Conservation (phyloP, 176 grass and related monocot genomes). For the Melocanna baccifera region DNA sequence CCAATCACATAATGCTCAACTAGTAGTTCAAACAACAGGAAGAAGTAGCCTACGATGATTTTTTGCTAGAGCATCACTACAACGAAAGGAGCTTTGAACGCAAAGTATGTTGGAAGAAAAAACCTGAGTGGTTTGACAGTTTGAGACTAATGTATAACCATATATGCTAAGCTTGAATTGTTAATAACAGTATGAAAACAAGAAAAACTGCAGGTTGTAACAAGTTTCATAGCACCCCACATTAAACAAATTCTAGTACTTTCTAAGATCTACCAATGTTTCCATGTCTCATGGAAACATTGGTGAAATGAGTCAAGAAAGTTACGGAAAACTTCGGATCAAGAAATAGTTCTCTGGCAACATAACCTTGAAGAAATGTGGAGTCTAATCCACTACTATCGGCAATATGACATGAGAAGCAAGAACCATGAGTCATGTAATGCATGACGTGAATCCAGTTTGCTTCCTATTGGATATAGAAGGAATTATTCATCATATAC, state of each 20-base stretch:
- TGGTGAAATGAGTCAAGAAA: neutral
- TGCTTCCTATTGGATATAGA: neutral
- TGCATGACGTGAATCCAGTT: neutral
- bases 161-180: neutral
- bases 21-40: neutral
- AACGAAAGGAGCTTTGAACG: neutral
- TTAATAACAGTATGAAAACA: conserved; percentile 3
- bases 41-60: neutral
- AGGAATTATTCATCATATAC: too few relatives aligned
- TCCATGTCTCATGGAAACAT: neutral
- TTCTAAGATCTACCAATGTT: neutral
- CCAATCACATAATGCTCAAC: neutral
- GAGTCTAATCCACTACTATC: neutral
- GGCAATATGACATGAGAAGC: neutral
- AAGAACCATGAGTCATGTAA: neutral
- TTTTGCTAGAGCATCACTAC: neutral
- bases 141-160: neutral
- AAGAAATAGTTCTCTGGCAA: neutral
- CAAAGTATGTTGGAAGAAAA: neutral
- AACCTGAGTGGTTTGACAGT: neutral
- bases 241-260: neutral
- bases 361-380: neutral
- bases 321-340: neutral
- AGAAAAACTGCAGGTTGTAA: neutral
- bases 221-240: neutral